Percentiles rank a stretch among this genome's conserved stretches.
phyloP scores from a whole-genome alignment of 1,284 basidiomycete genomes.

The Moesziomyces globuligerus region DNA sequence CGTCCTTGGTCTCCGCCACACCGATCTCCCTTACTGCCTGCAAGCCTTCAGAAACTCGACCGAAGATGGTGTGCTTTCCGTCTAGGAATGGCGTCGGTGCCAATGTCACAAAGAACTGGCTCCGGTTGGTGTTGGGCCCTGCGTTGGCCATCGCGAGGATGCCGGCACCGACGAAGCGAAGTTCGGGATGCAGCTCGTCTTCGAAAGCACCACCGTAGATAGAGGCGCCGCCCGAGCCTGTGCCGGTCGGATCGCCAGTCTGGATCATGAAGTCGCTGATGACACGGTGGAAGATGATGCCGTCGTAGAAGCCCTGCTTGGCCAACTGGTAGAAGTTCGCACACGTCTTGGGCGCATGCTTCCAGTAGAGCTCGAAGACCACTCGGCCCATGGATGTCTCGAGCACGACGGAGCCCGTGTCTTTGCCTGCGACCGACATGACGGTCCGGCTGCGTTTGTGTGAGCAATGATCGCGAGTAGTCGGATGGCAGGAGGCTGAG shows the following conservation, averaged over 20 bases:
- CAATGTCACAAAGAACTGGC: slow-evolving; percentile 98
- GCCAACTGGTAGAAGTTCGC: slow-evolving; percentile 62
- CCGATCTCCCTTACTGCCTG: slow-evolving; percentile 69
- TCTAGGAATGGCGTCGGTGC: slow-evolving; percentile 91
- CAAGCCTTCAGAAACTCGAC: slow-evolving; percentile 71
- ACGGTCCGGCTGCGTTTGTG: not conserved
- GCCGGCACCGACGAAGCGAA: slow-evolving; percentile 93
- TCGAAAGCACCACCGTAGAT: slow-evolving; percentile 76
- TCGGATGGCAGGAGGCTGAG: not conserved
- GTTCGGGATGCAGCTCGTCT: slow-evolving; percentile 85
- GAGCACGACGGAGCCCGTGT: slow-evolving; percentile 48
- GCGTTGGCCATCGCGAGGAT: slow-evolving; percentile 98
- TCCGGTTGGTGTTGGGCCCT: slow-evolving; percentile 90
- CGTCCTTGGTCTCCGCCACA: slow-evolving; percentile 40
- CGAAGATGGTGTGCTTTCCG: slow-evolving; percentile 74
- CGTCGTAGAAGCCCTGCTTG: slow-evolving; percentile 64
- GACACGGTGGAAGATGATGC: slow-evolving; percentile 91
- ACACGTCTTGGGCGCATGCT: slow-evolving; percentile 61
- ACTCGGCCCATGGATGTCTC: slow-evolving; percentile 62
- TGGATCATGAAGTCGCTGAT: slow-evolving; percentile 99
- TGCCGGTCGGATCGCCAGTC: slow-evolving; percentile 94
- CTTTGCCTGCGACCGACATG: slow-evolving; percentile 44
- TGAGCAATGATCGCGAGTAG: slow-evolving; percentile 2
- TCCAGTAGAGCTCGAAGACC: slow-evolving; percentile 61
- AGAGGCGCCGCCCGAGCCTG: slow-evolving; percentile 89